phyloP scores from a whole-genome alignment of 208 protist species.

The Trypanosoma scelopori region DNA sequence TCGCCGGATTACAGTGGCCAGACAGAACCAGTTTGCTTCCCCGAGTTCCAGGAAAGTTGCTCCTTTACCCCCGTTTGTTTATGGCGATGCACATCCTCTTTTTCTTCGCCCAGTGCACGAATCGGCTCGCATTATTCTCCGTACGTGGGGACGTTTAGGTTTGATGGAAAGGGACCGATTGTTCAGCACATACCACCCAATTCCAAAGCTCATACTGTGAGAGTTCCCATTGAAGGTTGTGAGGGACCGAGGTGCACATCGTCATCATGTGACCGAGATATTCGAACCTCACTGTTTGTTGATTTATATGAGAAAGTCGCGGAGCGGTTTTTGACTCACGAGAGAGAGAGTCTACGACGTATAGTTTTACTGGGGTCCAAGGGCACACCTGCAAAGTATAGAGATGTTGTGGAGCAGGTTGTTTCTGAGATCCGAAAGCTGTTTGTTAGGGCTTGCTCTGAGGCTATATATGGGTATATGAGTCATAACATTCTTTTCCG shows the following conservation, averaged over 20 bases:
- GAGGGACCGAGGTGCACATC: slow-evolving; percentile 28
- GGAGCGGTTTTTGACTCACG: slow-evolving; percentile 50
- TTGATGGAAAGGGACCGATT: slow-evolving; percentile 23
- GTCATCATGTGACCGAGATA: slow-evolving; percentile 18
- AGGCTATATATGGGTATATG: slow-evolving; percentile 84
- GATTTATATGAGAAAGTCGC: slow-evolving; percentile 75
- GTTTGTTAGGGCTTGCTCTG: slow-evolving; percentile 50
- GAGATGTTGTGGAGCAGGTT: slow-evolving; percentile 53
- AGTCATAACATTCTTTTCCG: slow-evolving; percentile 62
- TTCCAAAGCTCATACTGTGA: slow-evolving; percentile 20
- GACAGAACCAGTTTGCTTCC: slow-evolving; percentile 42
- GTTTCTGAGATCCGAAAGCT: slow-evolving; percentile 66
- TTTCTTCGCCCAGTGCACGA: slow-evolving; percentile 50
- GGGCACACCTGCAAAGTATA: slow-evolving; percentile 39
- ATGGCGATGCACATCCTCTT: slow-evolving; percentile 14
- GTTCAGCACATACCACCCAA: not conserved
- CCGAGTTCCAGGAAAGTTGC: slow-evolving; percentile 30
- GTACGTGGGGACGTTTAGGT: slow-evolving; percentile 71
- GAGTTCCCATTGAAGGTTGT: slow-evolving; percentile 66
- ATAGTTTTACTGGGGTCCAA: slow-evolving; percentile 72
- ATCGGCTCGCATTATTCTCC: slow-evolving; percentile 90
- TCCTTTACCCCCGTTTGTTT: slow-evolving; percentile 47
- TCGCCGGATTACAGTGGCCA: slow-evolving; percentile 76
- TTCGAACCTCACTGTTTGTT: slow-evolving; percentile 62
- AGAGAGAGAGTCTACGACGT: slow-evolving; percentile 44